Conservation (phyloP, 352 stramenopile species). For the Phytophthora quininea region DNA sequence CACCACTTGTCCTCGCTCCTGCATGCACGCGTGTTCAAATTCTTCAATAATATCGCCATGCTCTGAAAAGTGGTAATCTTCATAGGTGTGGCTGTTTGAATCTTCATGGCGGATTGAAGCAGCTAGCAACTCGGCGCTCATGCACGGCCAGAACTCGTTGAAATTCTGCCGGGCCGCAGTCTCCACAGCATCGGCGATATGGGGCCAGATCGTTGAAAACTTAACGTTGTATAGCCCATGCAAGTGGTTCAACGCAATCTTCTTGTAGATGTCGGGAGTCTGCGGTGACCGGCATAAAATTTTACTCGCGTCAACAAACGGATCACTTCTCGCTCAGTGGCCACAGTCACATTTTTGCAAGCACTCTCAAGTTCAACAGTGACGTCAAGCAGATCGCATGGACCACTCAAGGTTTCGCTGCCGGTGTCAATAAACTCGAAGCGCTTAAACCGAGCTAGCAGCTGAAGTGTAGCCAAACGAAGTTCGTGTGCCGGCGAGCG, state of each 20-base stretch:
- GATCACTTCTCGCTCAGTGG: slow-evolving; percentile 85
- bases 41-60: slow-evolving; percentile 33
- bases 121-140: slow-evolving; percentile 56
- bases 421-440: slow-evolving; percentile 58
- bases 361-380: slow-evolving; percentile 69
- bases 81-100: slow-evolving; percentile 20
- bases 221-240: slow-evolving; percentile 90
- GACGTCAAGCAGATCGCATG: slow-evolving; percentile 74
- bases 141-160: slow-evolving; percentile 63
- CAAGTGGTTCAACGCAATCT: slow-evolving; percentile 73
- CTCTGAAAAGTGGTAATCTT: not conserved
- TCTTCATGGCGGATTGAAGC: slow-evolving; percentile 54
- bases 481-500: slow-evolving; percentile 72
- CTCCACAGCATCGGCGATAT: slow-evolving; percentile 77
- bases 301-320: slow-evolving; percentile 77
- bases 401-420: slow-evolving; percentile 50
- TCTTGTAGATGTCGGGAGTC: slow-evolving; percentile 82
- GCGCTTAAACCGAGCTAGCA: slow-evolving; percentile 61
- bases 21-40: slow-evolving; percentile 56
- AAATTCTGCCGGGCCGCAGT: slow-evolving; percentile 60
- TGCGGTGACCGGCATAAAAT: slow-evolving; percentile 73
- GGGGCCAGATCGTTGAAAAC: slow-evolving; percentile 86
- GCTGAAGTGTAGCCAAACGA: slow-evolving; percentile 71
- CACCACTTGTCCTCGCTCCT: slow-evolving; percentile 59
- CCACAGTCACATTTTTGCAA: slow-evolving; percentile 59